phyloP scores from a whole-genome alignment of 139 green algal genomes.

The Auxenochlorella pyrenoidosa region DNA sequence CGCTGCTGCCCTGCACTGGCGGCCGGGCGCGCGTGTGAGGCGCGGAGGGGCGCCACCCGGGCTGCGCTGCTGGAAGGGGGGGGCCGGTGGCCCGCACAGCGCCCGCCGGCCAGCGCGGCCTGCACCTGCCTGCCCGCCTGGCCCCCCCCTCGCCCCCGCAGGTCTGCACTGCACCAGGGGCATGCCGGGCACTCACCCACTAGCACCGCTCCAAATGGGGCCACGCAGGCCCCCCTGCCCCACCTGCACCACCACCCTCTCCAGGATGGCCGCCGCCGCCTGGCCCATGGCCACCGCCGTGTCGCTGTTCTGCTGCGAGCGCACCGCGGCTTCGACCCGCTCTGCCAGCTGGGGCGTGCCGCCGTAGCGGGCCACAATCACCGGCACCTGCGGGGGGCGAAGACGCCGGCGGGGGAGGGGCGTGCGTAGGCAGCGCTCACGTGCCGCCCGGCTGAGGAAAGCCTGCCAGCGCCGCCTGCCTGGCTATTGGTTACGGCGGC shows the following conservation, averaged over 20 bases:
- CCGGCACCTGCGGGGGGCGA: constrained; percentile 37
- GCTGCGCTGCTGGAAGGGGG: too few relatives aligned
- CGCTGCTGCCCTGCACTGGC: constrained; percentile 30
- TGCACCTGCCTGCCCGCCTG: neutral
- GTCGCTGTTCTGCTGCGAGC: constrained; percentile 69
- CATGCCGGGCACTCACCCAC: too few relatives aligned
- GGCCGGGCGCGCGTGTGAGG: neutral
- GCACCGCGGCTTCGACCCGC: constrained; percentile 58
- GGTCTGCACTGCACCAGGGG: too few relatives aligned
- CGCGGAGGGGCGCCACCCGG: neutral
- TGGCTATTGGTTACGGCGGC: too few relatives aligned
- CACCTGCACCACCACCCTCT: constrained; percentile 44
- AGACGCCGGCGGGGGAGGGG: neutral
- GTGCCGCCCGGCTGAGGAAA: neutral
- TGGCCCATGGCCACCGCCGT: constrained; percentile 49
- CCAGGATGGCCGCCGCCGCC: constrained; percentile 58
- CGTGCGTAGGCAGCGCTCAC: neutral
- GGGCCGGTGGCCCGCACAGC: too few relatives aligned
- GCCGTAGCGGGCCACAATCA: constrained; percentile 61
- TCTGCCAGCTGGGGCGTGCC: constrained; percentile 53
- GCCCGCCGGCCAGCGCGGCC: neutral
- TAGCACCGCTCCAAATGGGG: neutral
- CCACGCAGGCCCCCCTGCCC: neutral
- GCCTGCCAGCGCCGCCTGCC: neutral
- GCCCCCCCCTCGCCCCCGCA: too few relatives aligned